Percentiles rank a stretch among this genome's conserved stretches.
Evolutionary conservation across 2,329 filamentous ascomycete genomes (phyloP).

Genomic region (Lomentospora prolificans): DNA sequence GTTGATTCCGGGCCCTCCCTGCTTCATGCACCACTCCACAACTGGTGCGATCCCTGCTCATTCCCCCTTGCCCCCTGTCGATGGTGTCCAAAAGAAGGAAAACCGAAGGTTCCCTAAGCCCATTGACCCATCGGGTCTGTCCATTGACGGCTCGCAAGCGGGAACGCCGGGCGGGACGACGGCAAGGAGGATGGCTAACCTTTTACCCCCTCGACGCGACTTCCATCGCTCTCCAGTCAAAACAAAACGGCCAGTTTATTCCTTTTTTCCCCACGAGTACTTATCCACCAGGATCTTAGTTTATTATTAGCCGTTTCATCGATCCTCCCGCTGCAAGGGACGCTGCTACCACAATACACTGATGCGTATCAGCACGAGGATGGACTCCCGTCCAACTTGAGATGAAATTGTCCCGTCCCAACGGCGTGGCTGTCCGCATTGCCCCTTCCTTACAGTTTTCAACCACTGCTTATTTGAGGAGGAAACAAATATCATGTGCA

Average conservation of each 20-base stretch:
- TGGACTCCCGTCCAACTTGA: neutral
- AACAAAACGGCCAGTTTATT: neutral
- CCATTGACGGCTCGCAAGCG: neutral
- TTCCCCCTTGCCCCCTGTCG: neutral
- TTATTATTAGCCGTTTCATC: neutral
- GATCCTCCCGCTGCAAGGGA: conserved; percentile 2
- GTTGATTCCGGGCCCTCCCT: neutral
- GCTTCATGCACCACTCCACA: neutral
- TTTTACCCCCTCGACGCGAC: neutral
- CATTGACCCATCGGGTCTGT: neutral
- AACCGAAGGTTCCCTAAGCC: neutral
- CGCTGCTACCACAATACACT: neutral
- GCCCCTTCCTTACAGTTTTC: neutral
- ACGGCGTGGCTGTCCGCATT: too few relatives aligned
- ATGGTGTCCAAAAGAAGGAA: neutral
- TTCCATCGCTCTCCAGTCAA: too few relatives aligned
- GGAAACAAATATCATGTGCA: too few relatives aligned
- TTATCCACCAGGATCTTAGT: neutral
- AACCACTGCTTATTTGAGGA: too few relatives aligned
- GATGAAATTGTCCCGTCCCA: neutral
- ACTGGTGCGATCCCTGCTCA: neutral
- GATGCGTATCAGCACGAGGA: neutral
- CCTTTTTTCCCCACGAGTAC: neutral
- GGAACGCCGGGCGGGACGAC: neutral
- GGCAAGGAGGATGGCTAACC: neutral